Conservation (phyloP, 139 green algal species). For the Tetradesmus obliquus region DNA sequence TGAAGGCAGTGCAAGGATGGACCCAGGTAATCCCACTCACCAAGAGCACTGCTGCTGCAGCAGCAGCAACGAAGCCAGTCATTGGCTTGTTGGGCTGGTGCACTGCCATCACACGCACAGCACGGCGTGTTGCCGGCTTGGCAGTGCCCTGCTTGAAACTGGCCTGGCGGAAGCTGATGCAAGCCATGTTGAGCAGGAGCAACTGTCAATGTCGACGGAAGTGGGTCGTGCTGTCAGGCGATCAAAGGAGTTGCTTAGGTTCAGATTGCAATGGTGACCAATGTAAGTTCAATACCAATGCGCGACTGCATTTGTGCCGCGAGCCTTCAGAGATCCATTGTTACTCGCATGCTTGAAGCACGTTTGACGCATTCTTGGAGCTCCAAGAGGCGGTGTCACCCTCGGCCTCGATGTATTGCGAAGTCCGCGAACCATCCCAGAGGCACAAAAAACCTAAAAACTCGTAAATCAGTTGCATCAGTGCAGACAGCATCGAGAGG, state of each 20-base stretch:
- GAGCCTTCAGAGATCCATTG: background rate
- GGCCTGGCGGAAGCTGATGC: background rate
- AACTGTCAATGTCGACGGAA: background rate
- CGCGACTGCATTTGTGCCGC: background rate
- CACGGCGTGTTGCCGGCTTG: background rate
- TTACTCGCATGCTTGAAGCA: background rate
- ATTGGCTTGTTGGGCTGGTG: background rate
- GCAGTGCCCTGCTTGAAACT: conserved; percentile 5
- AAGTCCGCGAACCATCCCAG: no score
- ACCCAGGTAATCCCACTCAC: background rate
- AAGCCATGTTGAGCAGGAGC: background rate
- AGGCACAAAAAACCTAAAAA: no score
- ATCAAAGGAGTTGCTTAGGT: background rate
- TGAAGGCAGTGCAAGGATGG: background rate
- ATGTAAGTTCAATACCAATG: background rate
- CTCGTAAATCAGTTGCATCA: no score
- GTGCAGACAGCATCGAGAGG: no score
- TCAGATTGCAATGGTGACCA: background rate
- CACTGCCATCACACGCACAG: conserved; percentile 1
- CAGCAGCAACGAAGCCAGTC: background rate
- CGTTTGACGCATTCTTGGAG: background rate
- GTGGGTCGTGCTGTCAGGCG: background rate
- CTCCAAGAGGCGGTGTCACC: background rate
- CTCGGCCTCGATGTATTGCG: background rate
- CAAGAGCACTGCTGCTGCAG: conserved; percentile 16